phyloP scores from a whole-genome alignment of 257 asterid species.

The Solanum ahanhuiri region DNA sequence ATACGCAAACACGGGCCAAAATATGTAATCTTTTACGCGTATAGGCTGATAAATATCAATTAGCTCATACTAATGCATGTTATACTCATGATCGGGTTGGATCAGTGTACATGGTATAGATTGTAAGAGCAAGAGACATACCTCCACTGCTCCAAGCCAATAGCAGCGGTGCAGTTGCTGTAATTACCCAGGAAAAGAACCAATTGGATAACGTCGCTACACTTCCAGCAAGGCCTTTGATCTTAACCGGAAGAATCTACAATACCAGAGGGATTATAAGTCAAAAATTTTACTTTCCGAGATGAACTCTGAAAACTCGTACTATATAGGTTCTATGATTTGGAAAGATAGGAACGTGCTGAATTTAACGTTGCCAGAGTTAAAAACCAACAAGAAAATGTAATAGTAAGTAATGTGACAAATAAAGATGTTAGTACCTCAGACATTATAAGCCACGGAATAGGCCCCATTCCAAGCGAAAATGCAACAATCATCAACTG shows the following conservation, averaged over 20 bases:
- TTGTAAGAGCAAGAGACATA: slow-evolving; percentile 5
- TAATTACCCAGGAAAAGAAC: slow-evolving; percentile 56
- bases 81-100: neutral
- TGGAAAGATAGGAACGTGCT: neutral
- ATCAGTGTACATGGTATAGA: neutral
- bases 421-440: slow-evolving; percentile 42
- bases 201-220: slow-evolving; percentile 75
- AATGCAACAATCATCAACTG: slow-evolving; percentile 62
- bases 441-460: slow-evolving; percentile 97
- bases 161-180: slow-evolving; percentile 70
- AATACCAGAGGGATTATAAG: neutral
- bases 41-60: neutral
- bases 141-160: slow-evolving; percentile 83
- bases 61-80: neutral
- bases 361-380: neutral
- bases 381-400: neutral
- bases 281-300: neutral
- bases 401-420: neutral
- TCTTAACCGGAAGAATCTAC: slow-evolving; percentile 80
- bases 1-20: neutral
- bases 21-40: neutral
- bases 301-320: neutral
- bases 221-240: slow-evolving; percentile 89
- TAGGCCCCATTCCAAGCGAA: slow-evolving; percentile 95
- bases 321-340: neutral